Percentiles rank a stretch among this genome's conserved stretches.
Evolutionary conservation across 495 filamentous ascomycete genomes (phyloP).

Genomic region (Aspergillus homomorphus): DNA sequence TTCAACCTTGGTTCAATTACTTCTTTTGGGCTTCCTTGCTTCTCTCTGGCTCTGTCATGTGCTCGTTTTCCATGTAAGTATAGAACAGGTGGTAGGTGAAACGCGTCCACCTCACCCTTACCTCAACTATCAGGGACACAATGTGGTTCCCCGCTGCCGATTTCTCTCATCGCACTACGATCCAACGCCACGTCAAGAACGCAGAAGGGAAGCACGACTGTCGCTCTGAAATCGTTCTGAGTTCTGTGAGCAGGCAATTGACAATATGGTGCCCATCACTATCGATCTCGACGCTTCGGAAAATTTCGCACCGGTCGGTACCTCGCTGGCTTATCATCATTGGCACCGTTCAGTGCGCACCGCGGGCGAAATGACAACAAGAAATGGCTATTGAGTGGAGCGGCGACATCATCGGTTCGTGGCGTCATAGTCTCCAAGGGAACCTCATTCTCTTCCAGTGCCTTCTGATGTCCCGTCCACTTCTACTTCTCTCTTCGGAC

Average conservation of each 20-base stretch:
- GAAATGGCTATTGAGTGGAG: slow-evolving; percentile 23
- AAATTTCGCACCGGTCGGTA: background rate
- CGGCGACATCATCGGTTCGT: slow-evolving; percentile 32
- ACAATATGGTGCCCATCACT: background rate
- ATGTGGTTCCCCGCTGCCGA: background rate
- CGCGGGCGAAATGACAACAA: background rate
- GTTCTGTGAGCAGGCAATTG: background rate
- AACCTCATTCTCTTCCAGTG: slow-evolving; percentile 8
- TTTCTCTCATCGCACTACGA: background rate
- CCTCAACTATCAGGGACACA: background rate
- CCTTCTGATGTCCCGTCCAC: background rate
- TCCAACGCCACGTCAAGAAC: background rate
- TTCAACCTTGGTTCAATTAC: background rate
- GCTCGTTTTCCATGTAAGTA: background rate
- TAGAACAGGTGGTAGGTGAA: background rate
- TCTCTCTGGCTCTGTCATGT: background rate
- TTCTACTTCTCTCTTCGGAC: background rate
- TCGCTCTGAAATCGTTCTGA: too few species aligned
- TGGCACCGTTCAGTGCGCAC: background rate
- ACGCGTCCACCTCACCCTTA: background rate
- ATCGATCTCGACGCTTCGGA: background rate
- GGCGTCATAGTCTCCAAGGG: slow-evolving; percentile 9
- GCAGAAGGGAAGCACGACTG: background rate
- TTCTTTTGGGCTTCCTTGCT: background rate
- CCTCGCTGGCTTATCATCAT: slow-evolving; percentile 18